Conservation (phyloP, 1,284 basidiomycete species). For the Microstroma glucosiphilum region DNA sequence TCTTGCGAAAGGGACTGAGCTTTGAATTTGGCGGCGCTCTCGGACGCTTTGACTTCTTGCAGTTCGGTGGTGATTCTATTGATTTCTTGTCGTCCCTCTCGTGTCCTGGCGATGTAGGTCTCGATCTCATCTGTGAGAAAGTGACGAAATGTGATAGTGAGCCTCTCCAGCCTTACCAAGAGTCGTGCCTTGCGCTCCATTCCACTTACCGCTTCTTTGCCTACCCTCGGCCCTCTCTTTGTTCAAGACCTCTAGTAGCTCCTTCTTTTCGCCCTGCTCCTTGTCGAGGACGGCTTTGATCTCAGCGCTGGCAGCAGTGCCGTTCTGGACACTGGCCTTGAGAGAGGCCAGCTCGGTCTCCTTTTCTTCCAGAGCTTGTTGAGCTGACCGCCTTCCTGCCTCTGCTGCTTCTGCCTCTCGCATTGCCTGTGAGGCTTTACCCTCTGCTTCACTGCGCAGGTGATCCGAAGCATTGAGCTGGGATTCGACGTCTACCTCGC, state of each 20-base stretch:
- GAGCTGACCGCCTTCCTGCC: conserved; percentile 24
- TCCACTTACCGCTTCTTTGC: conserved; percentile 19
- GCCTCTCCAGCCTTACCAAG: background rate
- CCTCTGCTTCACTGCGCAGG: conserved; percentile 18
- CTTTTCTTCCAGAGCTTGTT: conserved; percentile 26
- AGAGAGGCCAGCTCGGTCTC: conserved; percentile 25
- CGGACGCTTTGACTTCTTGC: conserved; percentile 33
- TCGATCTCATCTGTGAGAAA: conserved; percentile 31
- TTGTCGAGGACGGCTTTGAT: conserved; percentile 26
- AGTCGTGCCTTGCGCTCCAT: background rate
- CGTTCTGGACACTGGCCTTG: conserved; percentile 25
- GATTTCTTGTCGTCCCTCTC: conserved; percentile 36
- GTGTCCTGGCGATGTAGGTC: conserved; percentile 22
- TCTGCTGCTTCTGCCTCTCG: conserved; percentile 19
- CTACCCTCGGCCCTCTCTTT: conserved; percentile 40
- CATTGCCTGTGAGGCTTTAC: conserved; percentile 20
- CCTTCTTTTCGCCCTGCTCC: conserved; percentile 43
- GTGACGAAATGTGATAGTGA: background rate
- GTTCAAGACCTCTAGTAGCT: conserved; percentile 41
- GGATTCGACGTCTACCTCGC: conserved; percentile 64
- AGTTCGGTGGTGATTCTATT: conserved; percentile 30
- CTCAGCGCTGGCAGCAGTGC: conserved; percentile 27
- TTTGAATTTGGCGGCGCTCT: conserved; percentile 59
- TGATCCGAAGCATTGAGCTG: conserved; percentile 14
- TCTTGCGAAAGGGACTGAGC: conserved; percentile 72